Evolutionary conservation across 1,284 basidiomycete species (phyloP), one percentile per base, ranked within the genome.

Genomic region (Moesziomyces aphidis): DNA sequence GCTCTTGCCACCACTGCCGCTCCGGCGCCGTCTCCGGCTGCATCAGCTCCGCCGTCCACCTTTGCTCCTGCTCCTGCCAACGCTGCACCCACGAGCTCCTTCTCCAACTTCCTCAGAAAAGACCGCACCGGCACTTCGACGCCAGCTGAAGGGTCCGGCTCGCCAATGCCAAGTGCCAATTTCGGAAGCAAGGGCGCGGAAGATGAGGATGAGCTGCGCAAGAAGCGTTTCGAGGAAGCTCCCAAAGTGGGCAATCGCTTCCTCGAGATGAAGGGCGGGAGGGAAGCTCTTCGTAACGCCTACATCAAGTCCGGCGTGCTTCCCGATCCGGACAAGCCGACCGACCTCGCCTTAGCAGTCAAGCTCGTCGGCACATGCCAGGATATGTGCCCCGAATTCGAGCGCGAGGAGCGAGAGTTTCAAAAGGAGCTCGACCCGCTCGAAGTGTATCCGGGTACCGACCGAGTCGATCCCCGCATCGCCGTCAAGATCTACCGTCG

Each of bases 401-500:
- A 99, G 86, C 88, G 92, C 22, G 94, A 96, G 83, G 89, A 94
- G 78, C 89, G 96, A 49, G 94, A 98, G 85, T 89, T 91, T 63
- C 93, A 96, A 80, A 92, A 93, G 81, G 93, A 95, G 79, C 88
- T 97, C 1, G 91, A 93, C 78, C 90, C 91, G 68, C 92, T 92
- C 87, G 96, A 98, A 87, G 88, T 89, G 46, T 72, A 70, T 26
- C 77, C 81, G 6, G 84, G 85, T 26, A 82, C 86, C 21, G 85
- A 90, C 80, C 88, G 91, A 22, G 91, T 97, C 17, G 91, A 97
- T 79, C 94, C 94, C 70, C 87, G 87, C 42, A 90, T 91, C 53
- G 94, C 95, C 0, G 96, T 98, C 59, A 97, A 97, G 83, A 93
- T 92, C 79, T 99, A 96, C 84, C 93, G 96, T 79, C 91, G 96